Conservation (phyloP, 2,329 filamentous ascomycete genomes). For the Mycogone perniciosa region DNA sequence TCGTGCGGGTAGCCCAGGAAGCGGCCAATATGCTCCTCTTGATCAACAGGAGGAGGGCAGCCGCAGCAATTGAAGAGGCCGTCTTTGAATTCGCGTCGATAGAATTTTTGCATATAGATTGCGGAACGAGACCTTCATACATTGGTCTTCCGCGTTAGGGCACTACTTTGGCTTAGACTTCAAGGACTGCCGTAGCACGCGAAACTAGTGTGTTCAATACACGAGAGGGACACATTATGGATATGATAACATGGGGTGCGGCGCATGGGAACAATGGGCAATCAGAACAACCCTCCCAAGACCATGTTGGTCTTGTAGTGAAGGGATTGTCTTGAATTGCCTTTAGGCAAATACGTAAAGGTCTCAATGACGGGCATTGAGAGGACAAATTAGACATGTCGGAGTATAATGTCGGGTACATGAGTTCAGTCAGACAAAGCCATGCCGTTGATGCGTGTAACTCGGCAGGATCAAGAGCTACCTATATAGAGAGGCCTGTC, state of each 20-base stretch:
- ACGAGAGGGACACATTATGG: not conserved
- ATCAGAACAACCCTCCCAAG: not conserved
- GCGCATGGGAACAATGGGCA: not conserved
- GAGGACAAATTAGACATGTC: not conserved
- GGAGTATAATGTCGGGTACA: not conserved
- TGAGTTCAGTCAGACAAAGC: not conserved
- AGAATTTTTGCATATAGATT: constrained; percentile 35
- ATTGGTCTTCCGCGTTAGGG: not conserved
- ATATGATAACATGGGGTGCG: not conserved
- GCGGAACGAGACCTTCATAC: constrained; percentile 10
- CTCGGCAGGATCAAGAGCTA: no score
- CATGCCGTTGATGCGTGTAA: no score
- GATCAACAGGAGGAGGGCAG: constrained; percentile 35
- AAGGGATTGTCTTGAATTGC: not conserved
- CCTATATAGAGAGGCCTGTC: no score
- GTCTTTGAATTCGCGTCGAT: constrained; percentile 19
- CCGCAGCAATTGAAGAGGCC: constrained; percentile 20
- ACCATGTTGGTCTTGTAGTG: not conserved
- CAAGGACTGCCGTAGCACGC: not conserved
- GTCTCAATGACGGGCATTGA: not conserved
- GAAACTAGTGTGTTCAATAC: not conserved
- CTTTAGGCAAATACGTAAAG: not conserved
- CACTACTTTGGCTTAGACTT: constrained; percentile 3
- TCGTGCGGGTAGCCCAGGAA: constrained; percentile 32
- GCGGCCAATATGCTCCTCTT: constrained; percentile 35